These are phyloP conservation scores for Penicillium dipodomyicola DNA, from an alignment of 495 filamentous ascomycete genomes.

Conservation along the genomic window DNA sequence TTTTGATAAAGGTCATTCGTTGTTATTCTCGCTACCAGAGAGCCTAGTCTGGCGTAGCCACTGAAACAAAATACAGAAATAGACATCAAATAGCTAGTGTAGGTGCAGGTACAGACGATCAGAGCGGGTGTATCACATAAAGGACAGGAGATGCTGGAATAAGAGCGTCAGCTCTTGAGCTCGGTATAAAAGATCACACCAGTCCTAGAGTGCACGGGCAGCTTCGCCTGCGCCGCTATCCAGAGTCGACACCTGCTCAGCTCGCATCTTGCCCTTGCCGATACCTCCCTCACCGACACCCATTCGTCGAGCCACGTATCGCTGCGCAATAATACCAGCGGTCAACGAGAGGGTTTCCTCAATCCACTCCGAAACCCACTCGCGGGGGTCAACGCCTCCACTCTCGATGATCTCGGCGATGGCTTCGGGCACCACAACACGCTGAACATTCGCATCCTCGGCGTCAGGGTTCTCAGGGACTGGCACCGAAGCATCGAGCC, in stretches of 20 bases:
- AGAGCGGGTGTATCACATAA: slow-evolving; percentile 27
- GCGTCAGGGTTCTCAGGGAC: slow-evolving; percentile 39
- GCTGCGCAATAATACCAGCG: slow-evolving; percentile 86
- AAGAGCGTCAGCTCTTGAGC: slow-evolving; percentile 11
- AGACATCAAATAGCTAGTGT: slow-evolving; percentile 1
- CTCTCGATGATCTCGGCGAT: slow-evolving; percentile 83
- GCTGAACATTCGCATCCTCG: slow-evolving; percentile 36
- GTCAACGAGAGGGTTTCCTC: slow-evolving; percentile 81
- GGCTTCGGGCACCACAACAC: slow-evolving; percentile 64
- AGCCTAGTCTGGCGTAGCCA: neutral
- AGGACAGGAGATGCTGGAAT: slow-evolving; percentile 4
- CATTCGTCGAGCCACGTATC: slow-evolving; percentile 94
- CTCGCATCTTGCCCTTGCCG: slow-evolving; percentile 72
- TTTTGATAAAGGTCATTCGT: slow-evolving; percentile 10
- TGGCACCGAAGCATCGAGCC: slow-evolving; percentile 78
- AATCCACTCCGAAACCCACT: slow-evolving; percentile 97
- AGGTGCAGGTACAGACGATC: neutral
- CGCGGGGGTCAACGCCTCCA: slow-evolving; percentile 89
- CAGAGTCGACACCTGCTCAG: slow-evolving; percentile 65
- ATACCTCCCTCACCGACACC: slow-evolving; percentile 80
- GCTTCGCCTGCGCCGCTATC: slow-evolving; percentile 78
- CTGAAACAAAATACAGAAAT: slow-evolving; percentile 1
- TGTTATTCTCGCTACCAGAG: neutral
- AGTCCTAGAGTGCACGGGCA: slow-evolving; percentile 61
- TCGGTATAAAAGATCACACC: slow-evolving; percentile 5